Evolutionary conservation across 1,139 yeast species (phyloP).

Genomic region (Pichia sp.): DNA sequence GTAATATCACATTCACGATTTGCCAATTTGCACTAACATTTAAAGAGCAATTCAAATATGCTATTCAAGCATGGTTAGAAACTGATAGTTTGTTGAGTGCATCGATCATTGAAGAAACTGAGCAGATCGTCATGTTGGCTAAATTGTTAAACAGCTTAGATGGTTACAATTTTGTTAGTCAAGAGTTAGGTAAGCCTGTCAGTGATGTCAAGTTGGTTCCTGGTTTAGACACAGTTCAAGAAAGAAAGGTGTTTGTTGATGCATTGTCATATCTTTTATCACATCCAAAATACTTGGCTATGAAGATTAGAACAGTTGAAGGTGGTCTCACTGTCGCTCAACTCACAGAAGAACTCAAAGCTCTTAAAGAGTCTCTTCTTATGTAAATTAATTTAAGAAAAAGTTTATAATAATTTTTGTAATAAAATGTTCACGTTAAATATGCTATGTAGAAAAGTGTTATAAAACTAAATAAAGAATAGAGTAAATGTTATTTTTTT

Average conservation of each 20-base stretch:
- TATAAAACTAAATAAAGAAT: not conserved
- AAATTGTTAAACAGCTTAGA: constrained; percentile 53
- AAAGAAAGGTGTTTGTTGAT: constrained; percentile 54
- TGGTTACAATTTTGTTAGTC: constrained; percentile 42
- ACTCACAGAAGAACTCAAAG: constrained; percentile 54
- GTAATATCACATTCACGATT: constrained; percentile 61
- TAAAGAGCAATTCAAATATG: constrained; percentile 59
- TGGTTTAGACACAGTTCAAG: constrained; percentile 59
- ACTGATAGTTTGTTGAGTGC: constrained; percentile 61
- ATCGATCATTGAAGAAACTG: constrained; percentile 73
- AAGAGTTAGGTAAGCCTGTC: constrained; percentile 22
- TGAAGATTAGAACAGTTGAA: constrained; percentile 31
- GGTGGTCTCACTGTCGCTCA: constrained; percentile 35
- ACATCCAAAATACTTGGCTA: constrained; percentile 80
- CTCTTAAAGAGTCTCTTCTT: constrained; percentile 47
- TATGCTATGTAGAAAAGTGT: constrained; percentile 7
- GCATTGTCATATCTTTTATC: constrained; percentile 69
- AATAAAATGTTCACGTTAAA: not conserved
- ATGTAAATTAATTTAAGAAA: not conserved
- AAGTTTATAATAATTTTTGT: not conserved
- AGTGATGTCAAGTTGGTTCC: constrained; percentile 43
- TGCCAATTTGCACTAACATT: constrained; percentile 64
- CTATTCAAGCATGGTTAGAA: constrained; percentile 65
- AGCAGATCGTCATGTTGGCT: constrained; percentile 68
- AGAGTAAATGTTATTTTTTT: not conserved